Base-by-base conservation (phyloP, 345 rosid species). In the Bruguiera parviflora region DNA sequence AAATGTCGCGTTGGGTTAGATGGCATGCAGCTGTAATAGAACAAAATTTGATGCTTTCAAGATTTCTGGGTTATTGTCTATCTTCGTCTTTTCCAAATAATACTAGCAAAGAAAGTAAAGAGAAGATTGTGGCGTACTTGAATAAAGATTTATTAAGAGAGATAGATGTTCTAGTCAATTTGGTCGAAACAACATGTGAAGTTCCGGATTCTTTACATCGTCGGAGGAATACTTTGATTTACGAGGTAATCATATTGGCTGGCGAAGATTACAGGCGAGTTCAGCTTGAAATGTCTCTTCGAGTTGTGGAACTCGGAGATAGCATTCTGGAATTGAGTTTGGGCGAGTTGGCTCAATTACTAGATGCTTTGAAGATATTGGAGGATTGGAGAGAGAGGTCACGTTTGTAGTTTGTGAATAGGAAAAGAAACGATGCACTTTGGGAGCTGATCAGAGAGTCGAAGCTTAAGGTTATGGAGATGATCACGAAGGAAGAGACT, bases 11-110 rank as follows among this genome's bases (percentile, higher is more conserved):
- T 2, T 88, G 90, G 93, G 87, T 80, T 31, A 78, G 86, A 64
- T 88, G 93, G 89, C 82, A 88, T 62, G 85, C 93, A 1, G 73
- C 69, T 22, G 70, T 71, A 20, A 20, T 84, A 69, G 88, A 84
- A 75, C 75, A 76, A 11, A 82, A 69, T 64, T 58, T 88, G 52
- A 75, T 22, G 32, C 80, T 78, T 21, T 79, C 85, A 25, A 76
- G 84, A 70, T 51, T 76, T 64, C 33, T 83, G 24, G 88, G 84
- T 11, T 71, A 74, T 61, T 55, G 58, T 8, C 66, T 81, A 2
- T 5, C 16, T 2, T n/a, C 46, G 43, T 72, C 80, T 53, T 13
- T 66, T 9, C 58, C 68, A 1, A 35, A 52, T 35, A 49, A 52
- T 27, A 22, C 28, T 0, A 52, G 32, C 19, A 59, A 29, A 8